phyloP scores from a whole-genome alignment of 2,329 filamentous ascomycete species.

The Aspergillus texensis region DNA sequence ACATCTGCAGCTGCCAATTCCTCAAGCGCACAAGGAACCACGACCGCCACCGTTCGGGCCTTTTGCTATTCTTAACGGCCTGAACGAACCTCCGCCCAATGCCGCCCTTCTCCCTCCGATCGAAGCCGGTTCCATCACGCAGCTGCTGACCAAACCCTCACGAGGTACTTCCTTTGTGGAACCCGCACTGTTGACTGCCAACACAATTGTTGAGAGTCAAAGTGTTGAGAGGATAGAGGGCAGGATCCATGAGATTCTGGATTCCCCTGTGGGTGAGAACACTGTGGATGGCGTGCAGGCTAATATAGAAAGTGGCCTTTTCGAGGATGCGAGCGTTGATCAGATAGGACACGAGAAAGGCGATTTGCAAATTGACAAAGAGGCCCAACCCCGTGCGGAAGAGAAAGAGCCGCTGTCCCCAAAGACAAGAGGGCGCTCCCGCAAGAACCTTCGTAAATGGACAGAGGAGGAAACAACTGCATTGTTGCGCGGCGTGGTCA shows the following conservation, averaged over 20 bases:
- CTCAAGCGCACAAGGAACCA: slow-evolving; percentile 49
- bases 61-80: slow-evolving; percentile 57
- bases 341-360: slow-evolving; percentile 14
- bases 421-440: slow-evolving; percentile 42
- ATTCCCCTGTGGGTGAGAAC: slow-evolving; percentile 29
- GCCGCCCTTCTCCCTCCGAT: slow-evolving; percentile 64
- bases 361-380: not conserved
- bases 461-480: slow-evolving; percentile 63
- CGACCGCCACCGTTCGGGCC: slow-evolving; percentile 48
- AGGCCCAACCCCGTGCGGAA: slow-evolving; percentile 8
- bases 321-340: slow-evolving; percentile 10
- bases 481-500: slow-evolving; percentile 60
- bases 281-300: slow-evolving; percentile 19
- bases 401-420: slow-evolving; percentile 32
- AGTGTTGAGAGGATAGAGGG: slow-evolving; percentile 35
- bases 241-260: slow-evolving; percentile 39
- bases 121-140: slow-evolving; percentile 50
- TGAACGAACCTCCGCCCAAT: slow-evolving; percentile 66
- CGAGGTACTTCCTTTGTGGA: slow-evolving; percentile 29
- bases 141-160: slow-evolving; percentile 40
- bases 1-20: slow-evolving; percentile 51
- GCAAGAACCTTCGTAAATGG: slow-evolving; percentile 58
- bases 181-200: slow-evolving; percentile 21
- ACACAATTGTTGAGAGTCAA: slow-evolving; percentile 25
- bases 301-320: slow-evolving; percentile 14